A percentile compares a stretch with the other conserved stretches of the same genome.
phyloP scores from a whole-genome alignment of 495 filamentous ascomycete species.

The Podospora conica region DNA sequence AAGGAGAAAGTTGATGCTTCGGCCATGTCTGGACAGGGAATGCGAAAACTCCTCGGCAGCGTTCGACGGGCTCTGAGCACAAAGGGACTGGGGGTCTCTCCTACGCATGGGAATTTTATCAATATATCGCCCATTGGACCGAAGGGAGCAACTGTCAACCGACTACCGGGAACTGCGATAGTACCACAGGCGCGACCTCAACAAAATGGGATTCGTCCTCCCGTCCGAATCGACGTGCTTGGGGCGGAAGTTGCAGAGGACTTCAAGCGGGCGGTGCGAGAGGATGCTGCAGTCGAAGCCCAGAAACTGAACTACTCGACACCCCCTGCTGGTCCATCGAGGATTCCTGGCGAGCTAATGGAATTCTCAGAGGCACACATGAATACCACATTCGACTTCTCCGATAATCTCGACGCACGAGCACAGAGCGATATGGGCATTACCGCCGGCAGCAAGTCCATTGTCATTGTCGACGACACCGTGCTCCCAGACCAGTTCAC shows the following conservation, averaged over 20 bases:
- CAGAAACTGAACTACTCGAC: constrained; percentile 22
- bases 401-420: constrained; percentile 18
- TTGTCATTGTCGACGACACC: constrained; percentile 80
- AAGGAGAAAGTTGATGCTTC: constrained; percentile 41
- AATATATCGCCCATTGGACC: constrained; percentile 48
- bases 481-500: constrained; percentile 34
- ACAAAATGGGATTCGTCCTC: constrained; percentile 35
- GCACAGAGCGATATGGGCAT: constrained; percentile 48
- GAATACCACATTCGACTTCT: constrained; percentile 23
- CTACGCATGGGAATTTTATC: constrained; percentile 42
- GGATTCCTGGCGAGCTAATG: constrained; percentile 16
- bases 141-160: constrained; percentile 44
- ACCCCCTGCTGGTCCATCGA: constrained; percentile 9
- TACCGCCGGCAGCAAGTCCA: constrained; percentile 75
- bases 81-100: constrained; percentile 45
- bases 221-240: constrained; percentile 65
- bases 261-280: constrained; percentile 58
- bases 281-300: constrained; percentile 45
- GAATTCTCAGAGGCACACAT: constrained; percentile 38
- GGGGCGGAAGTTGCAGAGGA: constrained; percentile 72
- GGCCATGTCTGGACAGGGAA: constrained; percentile 55
- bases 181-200: constrained; percentile 47
- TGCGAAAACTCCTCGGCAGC: constrained; percentile 81
- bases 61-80: constrained; percentile 83
- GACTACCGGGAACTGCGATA: constrained; percentile 48